Evolutionary conservation across 208 protist species (phyloP).

Genomic region (Porcisia deanei): DNA sequence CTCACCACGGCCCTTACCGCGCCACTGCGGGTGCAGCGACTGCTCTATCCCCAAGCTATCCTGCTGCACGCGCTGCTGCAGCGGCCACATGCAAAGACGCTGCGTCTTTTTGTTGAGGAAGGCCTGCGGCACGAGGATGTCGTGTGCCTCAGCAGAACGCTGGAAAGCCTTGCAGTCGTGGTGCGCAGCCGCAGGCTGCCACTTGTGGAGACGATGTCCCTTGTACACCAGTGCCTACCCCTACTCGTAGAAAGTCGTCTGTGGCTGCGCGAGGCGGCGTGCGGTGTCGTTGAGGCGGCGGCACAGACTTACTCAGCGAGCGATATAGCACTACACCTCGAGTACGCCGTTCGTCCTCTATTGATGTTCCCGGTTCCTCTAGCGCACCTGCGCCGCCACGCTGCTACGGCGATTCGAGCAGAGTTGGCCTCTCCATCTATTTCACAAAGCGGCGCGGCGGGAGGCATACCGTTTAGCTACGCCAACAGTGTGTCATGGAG

Average conservation of each 20-base stretch:
- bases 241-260: conserved; percentile 38
- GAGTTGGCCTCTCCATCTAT: conserved; percentile 10
- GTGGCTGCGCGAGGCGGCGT: conserved; percentile 56
- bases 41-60: conserved; percentile 64
- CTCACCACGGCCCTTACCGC: conserved; percentile 61
- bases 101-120: conserved; percentile 74
- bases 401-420: conserved; percentile 25
- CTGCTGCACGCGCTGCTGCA: conserved; percentile 48
- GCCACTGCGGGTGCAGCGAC: conserved; percentile 44
- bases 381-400: conserved; percentile 26
- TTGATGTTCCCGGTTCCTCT: conserved; percentile 38
- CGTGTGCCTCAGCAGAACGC: conserved; percentile 38
- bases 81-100: conserved; percentile 41
- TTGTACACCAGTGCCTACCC: conserved; percentile 61
- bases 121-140: conserved; percentile 50
- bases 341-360: conserved; percentile 45
- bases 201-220: conserved; percentile 42
- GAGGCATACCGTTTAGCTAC: neutral
- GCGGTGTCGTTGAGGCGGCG: conserved; percentile 52
- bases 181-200: conserved; percentile 33
- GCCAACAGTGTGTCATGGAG: neutral
- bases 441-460: neutral
- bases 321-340: conserved; percentile 49
- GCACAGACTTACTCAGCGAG: conserved; percentile 43
- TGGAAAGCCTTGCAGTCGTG: conserved; percentile 48